Conservation (phyloP, 2,329 filamentous ascomycete genomes). For the Periglandula ipomoeae region DNA sequence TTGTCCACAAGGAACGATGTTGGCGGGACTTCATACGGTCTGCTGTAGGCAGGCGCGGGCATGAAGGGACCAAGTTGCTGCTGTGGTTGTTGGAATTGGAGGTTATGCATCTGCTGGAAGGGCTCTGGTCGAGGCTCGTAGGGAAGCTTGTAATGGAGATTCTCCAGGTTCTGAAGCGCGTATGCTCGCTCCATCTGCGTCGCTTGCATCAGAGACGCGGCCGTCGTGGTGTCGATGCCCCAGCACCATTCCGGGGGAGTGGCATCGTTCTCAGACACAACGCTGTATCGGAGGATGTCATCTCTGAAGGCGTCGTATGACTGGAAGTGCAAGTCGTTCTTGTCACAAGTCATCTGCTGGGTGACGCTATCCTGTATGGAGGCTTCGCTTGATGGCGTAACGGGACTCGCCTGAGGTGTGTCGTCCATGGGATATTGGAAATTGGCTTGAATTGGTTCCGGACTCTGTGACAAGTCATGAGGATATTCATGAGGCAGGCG, state of each 20-base stretch:
- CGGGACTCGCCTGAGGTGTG: background rate
- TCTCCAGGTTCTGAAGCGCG: background rate
- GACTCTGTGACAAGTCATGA: background rate
- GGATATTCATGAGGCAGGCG: no score
- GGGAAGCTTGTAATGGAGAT: no score
- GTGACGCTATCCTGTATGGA: background rate
- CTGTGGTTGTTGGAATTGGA: no score
- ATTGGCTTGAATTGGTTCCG: background rate
- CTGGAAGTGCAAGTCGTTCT: background rate
- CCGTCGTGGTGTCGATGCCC: background rate
- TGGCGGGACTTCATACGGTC: no score
- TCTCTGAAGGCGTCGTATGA: background rate
- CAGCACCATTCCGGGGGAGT: background rate
- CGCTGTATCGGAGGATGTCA: background rate
- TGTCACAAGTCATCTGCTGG: background rate
- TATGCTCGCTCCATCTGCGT: background rate
- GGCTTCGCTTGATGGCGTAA: slow-evolving; percentile 1
- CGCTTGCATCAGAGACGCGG: background rate
- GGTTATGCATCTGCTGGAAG: no score
- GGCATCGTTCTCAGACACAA: background rate
- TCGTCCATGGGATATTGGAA: background rate
- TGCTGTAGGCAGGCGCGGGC: no score
- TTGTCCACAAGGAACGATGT: no score
- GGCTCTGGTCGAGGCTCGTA: no score
- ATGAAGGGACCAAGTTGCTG: no score